Evolutionary conservation across 139 green algal species (phyloP).

Genomic region (Coelastrella sp.): DNA sequence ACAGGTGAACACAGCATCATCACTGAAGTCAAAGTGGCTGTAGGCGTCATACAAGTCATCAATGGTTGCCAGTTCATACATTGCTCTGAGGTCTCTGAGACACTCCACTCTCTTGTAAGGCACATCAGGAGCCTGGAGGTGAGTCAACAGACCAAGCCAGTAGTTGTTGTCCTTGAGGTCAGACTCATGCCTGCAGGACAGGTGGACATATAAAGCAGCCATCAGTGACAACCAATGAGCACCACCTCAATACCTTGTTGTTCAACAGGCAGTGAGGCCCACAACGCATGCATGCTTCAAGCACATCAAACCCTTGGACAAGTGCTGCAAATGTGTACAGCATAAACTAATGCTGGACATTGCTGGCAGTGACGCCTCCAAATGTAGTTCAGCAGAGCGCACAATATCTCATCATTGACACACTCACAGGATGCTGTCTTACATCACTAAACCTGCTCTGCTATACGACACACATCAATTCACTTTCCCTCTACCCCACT

Average conservation of each 20-base stretch:
- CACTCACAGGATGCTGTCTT: too few relatives aligned
- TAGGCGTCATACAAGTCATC: constrained; percentile 93
- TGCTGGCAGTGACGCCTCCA: too few relatives aligned
- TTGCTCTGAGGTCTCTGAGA: constrained; percentile 87
- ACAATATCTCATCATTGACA: too few relatives aligned
- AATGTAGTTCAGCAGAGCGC: too few relatives aligned
- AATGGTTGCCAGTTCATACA: constrained; percentile 88
- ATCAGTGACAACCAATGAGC: too few relatives aligned
- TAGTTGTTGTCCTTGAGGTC: constrained; percentile 97
- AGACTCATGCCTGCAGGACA: constrained; percentile 85
- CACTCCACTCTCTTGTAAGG: constrained; percentile 87
- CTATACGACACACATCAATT: not conserved
- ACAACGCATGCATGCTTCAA: too few relatives aligned
- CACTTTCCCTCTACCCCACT: not conserved
- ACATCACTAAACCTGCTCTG: not conserved
- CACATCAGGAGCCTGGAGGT: constrained; percentile 80
- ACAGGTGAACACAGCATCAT: constrained; percentile 78
- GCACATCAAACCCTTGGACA: too few relatives aligned
- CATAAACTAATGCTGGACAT: too few relatives aligned
- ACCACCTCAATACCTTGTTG: too few relatives aligned
- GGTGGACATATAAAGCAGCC: too few relatives aligned
- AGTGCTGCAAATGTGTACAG: too few relatives aligned
- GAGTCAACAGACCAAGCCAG: constrained; percentile 94
- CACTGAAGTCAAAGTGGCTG: constrained; percentile 78
- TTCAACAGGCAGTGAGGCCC: too few relatives aligned